Evolutionary conservation across 2,329 filamentous ascomycete species (phyloP), one percentile per base, ranked within the genome.

Genomic region (Hymenoscyphus occultus): DNA sequence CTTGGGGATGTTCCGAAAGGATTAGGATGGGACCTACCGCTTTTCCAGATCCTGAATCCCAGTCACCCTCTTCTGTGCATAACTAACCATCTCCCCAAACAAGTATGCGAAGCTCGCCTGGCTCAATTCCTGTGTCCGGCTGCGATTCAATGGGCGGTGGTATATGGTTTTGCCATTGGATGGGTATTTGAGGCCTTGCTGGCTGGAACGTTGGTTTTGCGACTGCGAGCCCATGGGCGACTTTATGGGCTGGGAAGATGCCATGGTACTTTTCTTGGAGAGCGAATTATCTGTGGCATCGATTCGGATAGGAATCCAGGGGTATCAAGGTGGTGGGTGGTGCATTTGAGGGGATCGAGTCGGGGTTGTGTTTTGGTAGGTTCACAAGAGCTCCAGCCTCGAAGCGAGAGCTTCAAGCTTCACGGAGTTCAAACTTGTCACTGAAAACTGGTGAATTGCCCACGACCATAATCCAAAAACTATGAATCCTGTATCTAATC

Each of bases 101-200:
- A 99, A 83, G 78, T 96, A 98, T 54, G 95, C 94, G 79, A 99
- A 98, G 79, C 92, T 93, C 12, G 95, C 87, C 76, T 96, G 90
- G 77, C 93, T 97, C 71, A 96, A 86, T 82, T 98, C 94, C 65
- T 91, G 86, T 72, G 91, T 92, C 77, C 92, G 91, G 73, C 89
- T 90, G 69, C 95, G 90, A 79, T 97, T 97, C 67, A 98, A 83
- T 68, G 96, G 93, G 63, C 95, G 87, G 82, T 97, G 93, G 82
- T 98, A 99, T 81, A 99, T 98, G 70, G 93, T 97, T 81, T 98
- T 98, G 81, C 93, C 92, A 78, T 88, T 96, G 64, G 91, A 91
- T 59, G 95, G 94, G 74, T 96, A 92, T 71, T 93, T 91, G 68
- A 99, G 88, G 32, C 91, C 89, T 40, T 83, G 77, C 70, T 83